Evolutionary conservation across 1,284 basidiomycete genomes (phyloP).

Genomic region (Boletus semigastroideus): DNA sequence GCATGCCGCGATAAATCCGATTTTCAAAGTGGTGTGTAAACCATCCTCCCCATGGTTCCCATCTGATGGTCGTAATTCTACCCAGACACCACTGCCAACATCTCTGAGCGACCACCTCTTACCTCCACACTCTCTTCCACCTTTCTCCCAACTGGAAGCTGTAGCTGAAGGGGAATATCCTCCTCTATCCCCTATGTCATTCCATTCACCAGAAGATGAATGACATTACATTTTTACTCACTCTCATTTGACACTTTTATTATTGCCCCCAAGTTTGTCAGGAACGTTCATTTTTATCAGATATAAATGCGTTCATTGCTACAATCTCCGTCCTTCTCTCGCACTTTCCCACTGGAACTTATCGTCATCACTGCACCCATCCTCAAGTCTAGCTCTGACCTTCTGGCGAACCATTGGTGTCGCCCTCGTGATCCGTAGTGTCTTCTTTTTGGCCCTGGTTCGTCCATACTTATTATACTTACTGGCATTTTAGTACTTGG

Average conservation of each 20-base stretch:
- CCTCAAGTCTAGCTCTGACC: conserved; percentile 11
- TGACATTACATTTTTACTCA: conserved; percentile 24
- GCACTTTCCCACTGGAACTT: conserved; percentile 18
- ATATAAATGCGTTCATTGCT: conserved; percentile 32
- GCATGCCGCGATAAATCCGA: conserved; percentile 79
- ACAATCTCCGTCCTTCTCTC: conserved; percentile 19
- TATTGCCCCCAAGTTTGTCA: conserved; percentile 21
- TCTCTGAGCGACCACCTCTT: conserved; percentile 41
- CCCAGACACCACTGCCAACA: conserved; percentile 55
- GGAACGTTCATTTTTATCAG: conserved; percentile 31
- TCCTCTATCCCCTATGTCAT: conserved; percentile 70
- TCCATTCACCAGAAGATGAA: conserved; percentile 54
- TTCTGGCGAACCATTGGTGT: conserved; percentile 16
- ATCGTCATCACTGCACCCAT: conserved; percentile 7
- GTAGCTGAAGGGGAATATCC: conserved; percentile 73
- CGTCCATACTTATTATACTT: conserved; percentile 30
- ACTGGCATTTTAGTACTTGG: conserved; percentile 32
- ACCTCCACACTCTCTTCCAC: conserved; percentile 58
- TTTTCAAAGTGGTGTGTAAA: conserved; percentile 85
- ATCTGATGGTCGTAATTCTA: conserved; percentile 20
- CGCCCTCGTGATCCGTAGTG: conserved; percentile 14
- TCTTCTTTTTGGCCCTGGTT: conserved; percentile 19
- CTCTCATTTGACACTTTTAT: conserved; percentile 30
- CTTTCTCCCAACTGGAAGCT: conserved; percentile 76
- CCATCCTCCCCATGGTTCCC: conserved; percentile 31